Conservation (phyloP, 768 basidiomycete species). For the Tubosaeta sp. region DNA sequence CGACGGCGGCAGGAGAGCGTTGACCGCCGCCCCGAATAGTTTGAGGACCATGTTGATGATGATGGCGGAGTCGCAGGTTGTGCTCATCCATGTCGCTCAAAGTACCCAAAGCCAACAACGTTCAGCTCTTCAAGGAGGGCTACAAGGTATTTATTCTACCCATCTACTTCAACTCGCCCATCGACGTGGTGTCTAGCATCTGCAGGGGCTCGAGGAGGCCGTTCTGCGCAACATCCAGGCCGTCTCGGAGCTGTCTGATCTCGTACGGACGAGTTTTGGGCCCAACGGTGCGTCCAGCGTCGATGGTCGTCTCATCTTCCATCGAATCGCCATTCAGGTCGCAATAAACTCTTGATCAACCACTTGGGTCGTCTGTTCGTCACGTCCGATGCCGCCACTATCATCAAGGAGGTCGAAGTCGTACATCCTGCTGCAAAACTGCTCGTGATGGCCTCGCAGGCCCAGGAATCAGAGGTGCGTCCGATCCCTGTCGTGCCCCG, state of each 20-base stretch:
- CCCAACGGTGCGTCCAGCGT: slow-evolving; percentile 71
- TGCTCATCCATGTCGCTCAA: slow-evolving; percentile 74
- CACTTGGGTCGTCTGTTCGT: slow-evolving; percentile 94
- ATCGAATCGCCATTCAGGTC: slow-evolving; percentile 46
- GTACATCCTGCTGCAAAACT: slow-evolving; percentile 98
- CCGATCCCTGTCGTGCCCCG: neutral
- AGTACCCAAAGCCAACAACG: slow-evolving; percentile 83
- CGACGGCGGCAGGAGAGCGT: slow-evolving; percentile 47
- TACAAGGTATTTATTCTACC: slow-evolving; percentile 65
- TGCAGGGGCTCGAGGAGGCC: slow-evolving; percentile 94
- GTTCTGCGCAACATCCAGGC: slow-evolving; percentile 95
- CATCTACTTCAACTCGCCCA: neutral
- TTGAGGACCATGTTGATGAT: slow-evolving; percentile 48
- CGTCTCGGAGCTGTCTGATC: slow-evolving; percentile 90
- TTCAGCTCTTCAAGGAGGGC: slow-evolving; percentile 96
- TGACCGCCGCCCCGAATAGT: slow-evolving; percentile 36
- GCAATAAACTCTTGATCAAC: slow-evolving; percentile 98
- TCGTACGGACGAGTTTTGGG: slow-evolving; percentile 94
- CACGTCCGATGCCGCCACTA: slow-evolving; percentile 98
- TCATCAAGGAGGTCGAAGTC: slow-evolving; percentile 96
- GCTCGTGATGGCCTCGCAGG: slow-evolving; percentile 98
- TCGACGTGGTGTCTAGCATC: slow-evolving; percentile 43
- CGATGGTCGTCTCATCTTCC: neutral
- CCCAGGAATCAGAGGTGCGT: slow-evolving; percentile 89
- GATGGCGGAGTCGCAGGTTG: slow-evolving; percentile 7